phyloP scores from a whole-genome alignment of 176 grass and related monocot genomes.

The Eragrostis curvula region DNA sequence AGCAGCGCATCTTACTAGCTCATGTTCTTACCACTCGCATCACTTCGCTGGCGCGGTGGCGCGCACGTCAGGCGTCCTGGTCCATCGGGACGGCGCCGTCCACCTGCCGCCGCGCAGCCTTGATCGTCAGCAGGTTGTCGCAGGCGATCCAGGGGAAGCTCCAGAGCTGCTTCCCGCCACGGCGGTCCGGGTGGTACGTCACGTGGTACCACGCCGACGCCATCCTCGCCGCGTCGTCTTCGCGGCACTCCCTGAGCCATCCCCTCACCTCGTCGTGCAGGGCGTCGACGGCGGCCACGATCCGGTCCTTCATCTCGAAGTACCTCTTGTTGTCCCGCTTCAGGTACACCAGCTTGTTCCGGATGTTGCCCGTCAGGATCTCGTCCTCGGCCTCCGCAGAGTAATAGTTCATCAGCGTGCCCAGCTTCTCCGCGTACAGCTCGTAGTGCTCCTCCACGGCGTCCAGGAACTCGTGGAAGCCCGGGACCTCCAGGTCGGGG shows the following conservation, averaged over 20 bases:
- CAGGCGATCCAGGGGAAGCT: conserved; percentile 85
- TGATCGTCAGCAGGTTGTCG: conserved; percentile 66
- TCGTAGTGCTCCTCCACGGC: conserved; percentile 60
- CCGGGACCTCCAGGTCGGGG: conserved; percentile 62
- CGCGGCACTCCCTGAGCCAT: conserved; percentile 50
- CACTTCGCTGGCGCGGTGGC: neutral
- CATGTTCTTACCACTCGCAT: neutral
- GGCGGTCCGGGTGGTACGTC: conserved; percentile 66
- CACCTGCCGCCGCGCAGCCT: conserved; percentile 47
- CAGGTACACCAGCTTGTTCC: conserved; percentile 71
- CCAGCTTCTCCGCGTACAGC: conserved; percentile 71
- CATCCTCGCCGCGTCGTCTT: conserved; percentile 49
- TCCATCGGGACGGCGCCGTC: conserved; percentile 15
- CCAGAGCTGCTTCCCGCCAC: conserved; percentile 46
- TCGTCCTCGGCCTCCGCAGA: conserved; percentile 75
- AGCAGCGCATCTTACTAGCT: neutral
- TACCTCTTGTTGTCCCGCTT: conserved; percentile 76
- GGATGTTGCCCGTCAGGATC: conserved; percentile 92
- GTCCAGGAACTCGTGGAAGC: conserved; percentile 63
- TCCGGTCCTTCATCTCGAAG: conserved; percentile 93
- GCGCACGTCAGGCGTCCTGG: neutral
- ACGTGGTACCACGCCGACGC: conserved; percentile 94
- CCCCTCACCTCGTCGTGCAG: conserved; percentile 62
- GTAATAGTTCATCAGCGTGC: conserved; percentile 76
- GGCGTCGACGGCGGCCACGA: conserved; percentile 56